These are phyloP conservation scores for Solanum sejunctum DNA, from an alignment of 257 asterid species.

Conservation along the genomic window DNA sequence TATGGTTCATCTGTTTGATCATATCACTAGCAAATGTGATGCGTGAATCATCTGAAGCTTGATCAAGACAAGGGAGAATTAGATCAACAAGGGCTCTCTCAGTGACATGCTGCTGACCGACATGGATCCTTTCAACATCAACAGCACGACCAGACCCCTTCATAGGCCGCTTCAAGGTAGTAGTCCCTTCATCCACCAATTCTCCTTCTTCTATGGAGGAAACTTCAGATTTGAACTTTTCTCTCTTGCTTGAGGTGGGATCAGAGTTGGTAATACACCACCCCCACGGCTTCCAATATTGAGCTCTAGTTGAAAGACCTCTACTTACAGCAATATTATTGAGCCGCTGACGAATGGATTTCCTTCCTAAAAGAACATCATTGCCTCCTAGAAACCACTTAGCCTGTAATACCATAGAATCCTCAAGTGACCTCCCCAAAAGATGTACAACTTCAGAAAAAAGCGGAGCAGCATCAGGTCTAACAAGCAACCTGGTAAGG, in stretches of 20 bases:
- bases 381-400: constrained; percentile 90
- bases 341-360: constrained; percentile 80
- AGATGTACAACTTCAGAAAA: constrained; percentile 87
- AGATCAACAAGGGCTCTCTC: constrained; percentile 86
- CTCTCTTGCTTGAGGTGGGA: constrained; percentile 31
- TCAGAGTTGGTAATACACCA: constrained; percentile 51
- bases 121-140: constrained; percentile 48
- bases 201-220: constrained; percentile 89
- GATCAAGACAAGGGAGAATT: constrained; percentile 85
- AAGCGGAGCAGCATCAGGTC: constrained; percentile 98
- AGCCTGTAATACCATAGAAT: constrained; percentile 85
- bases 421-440: constrained; percentile 86
- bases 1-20: constrained; percentile 82
- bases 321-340: constrained; percentile 65
- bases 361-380: constrained; percentile 90
- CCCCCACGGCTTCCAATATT: constrained; percentile 93
- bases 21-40: constrained; percentile 77
- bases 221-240: constrained; percentile 53
- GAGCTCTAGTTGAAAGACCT: constrained; percentile 59
- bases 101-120: constrained; percentile 65
- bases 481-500: constrained; percentile 80
- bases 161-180: constrained; percentile 36
- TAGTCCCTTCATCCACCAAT: constrained; percentile 65
- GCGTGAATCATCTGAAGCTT: constrained; percentile 77
- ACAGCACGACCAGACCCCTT: constrained; percentile 35